Evolutionary conservation across 768 basidiomycete species (phyloP), one percentile per base, ranked within the genome.

Genomic region (Phylloporus rhodoxanthus): DNA sequence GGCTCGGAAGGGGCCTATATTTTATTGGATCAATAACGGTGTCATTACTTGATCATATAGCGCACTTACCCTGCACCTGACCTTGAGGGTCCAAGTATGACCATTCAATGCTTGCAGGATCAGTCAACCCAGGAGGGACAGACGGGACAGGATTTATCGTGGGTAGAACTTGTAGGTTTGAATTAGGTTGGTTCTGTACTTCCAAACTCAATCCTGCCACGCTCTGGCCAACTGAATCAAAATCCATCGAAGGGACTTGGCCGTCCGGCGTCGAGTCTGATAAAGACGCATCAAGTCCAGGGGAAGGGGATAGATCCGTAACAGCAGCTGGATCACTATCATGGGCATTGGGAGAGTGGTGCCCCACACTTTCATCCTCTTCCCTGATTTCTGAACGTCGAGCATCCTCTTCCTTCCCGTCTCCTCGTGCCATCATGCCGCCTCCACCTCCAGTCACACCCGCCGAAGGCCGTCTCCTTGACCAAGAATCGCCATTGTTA

Each of bases 41-140:
- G 34, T 29, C 7, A 43, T 26, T 19, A 39, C 39, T 20, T 17
- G 17, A 43, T 32, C 11, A 2, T 3, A 5, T 36, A 9, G 29
- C 20, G 34, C 6, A 57, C 69, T 56, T 58, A 91, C 92, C 93
- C 81, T 97, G 93, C 36, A 94, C 72, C 51, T 86, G 80, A n/a
- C 93, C 91, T 57, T 87, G 81, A 17, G 91, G 92, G 63, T 97
- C 93, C 43, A 91, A 79, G 67, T 97, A 97, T 20, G 83, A 87
- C 93, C 93, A 97, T 63, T 90, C 82, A 19, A 93, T 68, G 54
- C 68, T 75, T 25, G 77, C 74, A 28, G 79, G 72, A 69, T 86
- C 85, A 39, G 67, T 53, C 34, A 76, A 57, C 43, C 74, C 76
- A 45, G 77, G 75, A 13, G 75, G 70, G 8, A 64, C 69, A 36